A percentile compares a stretch with the other conserved stretches of the same genome.
Evolutionary conservation across 176 grass and related monocot species (phyloP).

Genomic region (Neostapfia colusana): DNA sequence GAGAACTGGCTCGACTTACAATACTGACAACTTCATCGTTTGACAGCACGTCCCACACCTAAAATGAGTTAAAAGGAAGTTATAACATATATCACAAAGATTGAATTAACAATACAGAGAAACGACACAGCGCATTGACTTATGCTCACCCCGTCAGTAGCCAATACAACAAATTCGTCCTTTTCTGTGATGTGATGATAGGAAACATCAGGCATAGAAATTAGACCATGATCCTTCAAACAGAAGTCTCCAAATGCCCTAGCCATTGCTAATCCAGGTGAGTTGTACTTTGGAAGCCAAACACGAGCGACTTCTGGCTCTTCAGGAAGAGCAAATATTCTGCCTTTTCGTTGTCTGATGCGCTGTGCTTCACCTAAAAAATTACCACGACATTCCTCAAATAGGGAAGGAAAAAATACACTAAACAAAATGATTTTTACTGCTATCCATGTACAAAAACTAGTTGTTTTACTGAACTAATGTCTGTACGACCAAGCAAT

Average conservation of each 20-base stretch:
- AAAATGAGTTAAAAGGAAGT: slow-evolving; percentile 16
- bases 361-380: slow-evolving; percentile 75
- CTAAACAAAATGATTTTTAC: not conserved
- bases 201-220: slow-evolving; percentile 74
- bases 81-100: slow-evolving; percentile 8
- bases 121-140: slow-evolving; percentile 7
- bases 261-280: slow-evolving; percentile 88
- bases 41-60: slow-evolving; percentile 90
- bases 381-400: slow-evolving; percentile 19
- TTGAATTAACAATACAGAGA: not conserved
- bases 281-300: slow-evolving; percentile 80
- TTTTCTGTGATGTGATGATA: slow-evolving; percentile 54
- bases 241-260: slow-evolving; percentile 92
- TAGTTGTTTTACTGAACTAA: not conserved
- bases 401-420: not conserved
- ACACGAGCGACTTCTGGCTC: slow-evolving; percentile 80
- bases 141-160: slow-evolving; percentile 73
- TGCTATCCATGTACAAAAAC: slow-evolving; percentile 14
- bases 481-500: slow-evolving; percentile 11
- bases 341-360: slow-evolving; percentile 68
- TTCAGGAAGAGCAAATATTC: slow-evolving; percentile 87
- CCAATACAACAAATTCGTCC: slow-evolving; percentile 82
- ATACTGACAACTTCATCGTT: slow-evolving; percentile 71
- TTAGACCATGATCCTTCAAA: slow-evolving; percentile 84
- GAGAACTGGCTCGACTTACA: slow-evolving; percentile 54